phyloP scores from a whole-genome alignment of 345 rosid species.

The Isatis tinctoria region DNA sequence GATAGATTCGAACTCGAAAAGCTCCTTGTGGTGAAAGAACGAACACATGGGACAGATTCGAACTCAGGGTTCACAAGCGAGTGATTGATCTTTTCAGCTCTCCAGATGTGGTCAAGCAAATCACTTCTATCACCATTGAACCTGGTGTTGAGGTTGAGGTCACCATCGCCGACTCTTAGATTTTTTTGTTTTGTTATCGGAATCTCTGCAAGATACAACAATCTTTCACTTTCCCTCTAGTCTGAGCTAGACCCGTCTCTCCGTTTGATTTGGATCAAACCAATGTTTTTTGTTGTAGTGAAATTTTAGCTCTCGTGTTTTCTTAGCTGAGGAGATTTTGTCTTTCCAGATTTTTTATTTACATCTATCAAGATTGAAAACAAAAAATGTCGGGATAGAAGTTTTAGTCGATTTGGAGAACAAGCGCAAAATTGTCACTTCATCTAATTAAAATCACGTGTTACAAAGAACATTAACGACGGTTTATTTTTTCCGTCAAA shows the following conservation, averaged over 20 bases:
- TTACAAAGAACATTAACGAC: too few species aligned
- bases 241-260: neutral
- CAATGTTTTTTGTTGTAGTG: constrained; percentile 20
- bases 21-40: too few species aligned
- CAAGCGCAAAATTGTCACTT: too few species aligned
- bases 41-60: constrained; percentile 62
- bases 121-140: constrained; percentile 60
- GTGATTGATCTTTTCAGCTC: constrained; percentile 63
- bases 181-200: neutral
- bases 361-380: neutral
- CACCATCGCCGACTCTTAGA: constrained; percentile 45
- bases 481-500: too few species aligned
- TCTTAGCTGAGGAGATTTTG: constrained; percentile 1
- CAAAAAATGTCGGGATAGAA: too few species aligned
- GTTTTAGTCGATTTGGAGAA: too few species aligned
- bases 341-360: neutral
- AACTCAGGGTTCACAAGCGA: constrained; percentile 58
- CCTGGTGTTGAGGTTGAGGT: constrained; percentile 70
- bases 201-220: neutral
- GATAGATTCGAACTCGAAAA: too few species aligned
- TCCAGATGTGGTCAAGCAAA: constrained; percentile 64
- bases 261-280: neutral
- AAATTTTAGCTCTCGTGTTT: too few species aligned
- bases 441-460: too few species aligned
- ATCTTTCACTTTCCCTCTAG: neutral